Base-by-base conservation (phyloP, 306 rosid species). In the Vicia sativa region DNA sequence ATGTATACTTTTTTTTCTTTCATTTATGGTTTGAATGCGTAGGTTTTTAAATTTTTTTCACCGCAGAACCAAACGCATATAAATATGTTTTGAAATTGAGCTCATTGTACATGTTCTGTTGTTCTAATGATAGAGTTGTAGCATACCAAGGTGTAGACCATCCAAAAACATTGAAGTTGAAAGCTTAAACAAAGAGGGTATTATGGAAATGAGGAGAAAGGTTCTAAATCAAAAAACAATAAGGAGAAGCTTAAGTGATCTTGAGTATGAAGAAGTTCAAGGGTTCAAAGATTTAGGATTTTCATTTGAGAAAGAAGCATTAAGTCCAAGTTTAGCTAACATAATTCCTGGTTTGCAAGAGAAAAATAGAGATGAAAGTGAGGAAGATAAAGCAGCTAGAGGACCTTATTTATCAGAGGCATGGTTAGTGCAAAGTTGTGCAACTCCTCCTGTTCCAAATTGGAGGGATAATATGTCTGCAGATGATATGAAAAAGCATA, bases 231-330 rank as follows among this genome's bases (percentile, higher is more conserved):
- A 79, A 57, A 80, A 72, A 56, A 82, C 74, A 44, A 71, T 65
- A 37, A 83, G 87, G 53, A 92, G 87, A 67, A 88, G 96, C 85
- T 70, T 64, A 25, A 88, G 87, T 61, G 95, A 93, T 56, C 91
- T 93, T 37, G 97, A 90, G 18, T 69, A 37, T 19, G 96, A 93
- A 80, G 97, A 93, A 71, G 79, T 93, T 60, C 96, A 90, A 62
- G 98, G 98, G 18, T 93, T 93, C 79, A 90, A 83, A 80, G 97
- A 93, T 74, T 85, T 90, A 57, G 98, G 98, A 0, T 93, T 93
- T 81, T 80, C 84, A 74, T 93, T 93, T 81, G 97, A 93, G 81
- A 78, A 85, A 44, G 80, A 86, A 50, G 67, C 79, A 10, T 18
- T 85, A 29, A 79, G 69, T 73, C 91, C 96, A 13, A 82, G 76